These are phyloP conservation scores for Kingdonia uniflora DNA, from an alignment of 164 flowering plant genomes.

Conservation along the genomic window DNA sequence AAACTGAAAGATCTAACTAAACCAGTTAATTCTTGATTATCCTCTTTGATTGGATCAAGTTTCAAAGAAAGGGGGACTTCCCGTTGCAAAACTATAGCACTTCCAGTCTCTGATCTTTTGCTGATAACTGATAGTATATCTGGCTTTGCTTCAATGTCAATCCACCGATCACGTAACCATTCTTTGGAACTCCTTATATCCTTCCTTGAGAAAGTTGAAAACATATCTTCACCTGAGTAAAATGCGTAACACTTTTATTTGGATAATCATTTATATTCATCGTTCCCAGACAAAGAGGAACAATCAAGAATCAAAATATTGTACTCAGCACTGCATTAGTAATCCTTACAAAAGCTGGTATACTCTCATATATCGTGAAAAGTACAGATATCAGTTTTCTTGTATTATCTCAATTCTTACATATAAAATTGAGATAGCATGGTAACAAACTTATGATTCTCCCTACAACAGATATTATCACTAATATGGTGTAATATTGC, in stretches of 20 bases:
- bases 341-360: no score
- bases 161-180: slow-evolving; percentile 67
- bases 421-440: no score
- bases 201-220: slow-evolving; percentile 30
- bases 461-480: no score
- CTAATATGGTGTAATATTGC: no score
- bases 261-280: no score
- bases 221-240: slow-evolving; percentile 61
- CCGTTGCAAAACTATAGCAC: slow-evolving; percentile 14
- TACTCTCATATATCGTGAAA: no score
- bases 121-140: slow-evolving; percentile 32
- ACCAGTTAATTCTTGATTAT: slow-evolving; percentile 15
- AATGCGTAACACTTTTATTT: neutral
- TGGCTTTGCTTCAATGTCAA: slow-evolving; percentile 47
- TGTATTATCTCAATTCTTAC: no score
- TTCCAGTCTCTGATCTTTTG: slow-evolving; percentile 32
- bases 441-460: no score
- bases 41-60: slow-evolving; percentile 24
- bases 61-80: slow-evolving; percentile 18
- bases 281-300: no score
- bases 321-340: no score
- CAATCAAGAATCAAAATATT: no score
- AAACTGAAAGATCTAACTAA: slow-evolving; percentile 6
- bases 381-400: no score
- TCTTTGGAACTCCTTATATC: slow-evolving; percentile 68